Conservation (phyloP, 306 rosid genomes). For the Quercus ilex region DNA sequence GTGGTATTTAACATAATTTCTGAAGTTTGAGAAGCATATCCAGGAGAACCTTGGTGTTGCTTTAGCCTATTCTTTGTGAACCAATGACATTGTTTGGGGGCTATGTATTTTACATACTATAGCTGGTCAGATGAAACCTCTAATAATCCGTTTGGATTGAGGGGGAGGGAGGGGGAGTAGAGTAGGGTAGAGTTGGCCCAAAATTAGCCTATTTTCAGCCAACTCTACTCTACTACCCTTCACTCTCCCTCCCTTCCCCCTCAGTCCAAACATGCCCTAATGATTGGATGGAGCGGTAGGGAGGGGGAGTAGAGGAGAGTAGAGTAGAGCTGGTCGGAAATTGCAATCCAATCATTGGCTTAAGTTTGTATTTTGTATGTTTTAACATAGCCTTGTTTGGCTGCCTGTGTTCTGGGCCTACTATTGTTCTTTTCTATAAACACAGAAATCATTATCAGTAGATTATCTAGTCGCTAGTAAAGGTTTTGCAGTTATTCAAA, state of each 20-base stretch:
- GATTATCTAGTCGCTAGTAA: neutral
- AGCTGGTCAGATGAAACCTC: neutral
- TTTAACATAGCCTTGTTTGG: neutral
- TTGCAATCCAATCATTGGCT: neutral
- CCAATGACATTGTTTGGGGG: neutral
- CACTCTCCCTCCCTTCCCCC: no score
- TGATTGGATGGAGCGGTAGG: no score
- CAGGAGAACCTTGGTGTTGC: neutral
- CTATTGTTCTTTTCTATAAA: neutral
- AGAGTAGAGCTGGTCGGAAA: no score
- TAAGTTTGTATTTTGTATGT: neutral
- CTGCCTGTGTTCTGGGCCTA: neutral
- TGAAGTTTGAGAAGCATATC: neutral
- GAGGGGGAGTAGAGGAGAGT: no score
- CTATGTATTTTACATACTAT: neutral
- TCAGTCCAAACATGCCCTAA: no score
- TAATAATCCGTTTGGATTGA: no score
- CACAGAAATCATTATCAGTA: neutral
- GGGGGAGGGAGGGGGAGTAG: no score
- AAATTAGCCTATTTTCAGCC: no score
- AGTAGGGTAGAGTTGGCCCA: no score
- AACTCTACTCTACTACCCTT: no score
- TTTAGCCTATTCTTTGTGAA: neutral
- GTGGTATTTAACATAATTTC: neutral
- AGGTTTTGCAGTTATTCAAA: neutral